phyloP scores from a whole-genome alignment of 768 basidiomycete genomes.

The Tricholoma saponaceum region DNA sequence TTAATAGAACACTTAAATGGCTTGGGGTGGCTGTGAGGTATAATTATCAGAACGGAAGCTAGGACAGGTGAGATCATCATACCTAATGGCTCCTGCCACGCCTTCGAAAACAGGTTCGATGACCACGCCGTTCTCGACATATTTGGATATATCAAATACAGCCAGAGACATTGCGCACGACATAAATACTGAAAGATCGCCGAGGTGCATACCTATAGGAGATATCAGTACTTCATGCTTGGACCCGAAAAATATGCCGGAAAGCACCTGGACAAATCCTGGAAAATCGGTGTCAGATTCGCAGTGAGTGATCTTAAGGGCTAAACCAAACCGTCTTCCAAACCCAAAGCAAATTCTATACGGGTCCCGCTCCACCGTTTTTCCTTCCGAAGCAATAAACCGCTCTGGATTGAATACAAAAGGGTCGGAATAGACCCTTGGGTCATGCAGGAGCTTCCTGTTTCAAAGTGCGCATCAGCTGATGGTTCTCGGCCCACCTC shows the following conservation, averaged over 20 bases:
- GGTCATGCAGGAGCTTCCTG: slow-evolving; percentile 53
- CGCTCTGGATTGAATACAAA: slow-evolving; percentile 57
- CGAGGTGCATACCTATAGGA: slow-evolving; percentile 44
- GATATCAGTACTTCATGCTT: neutral
- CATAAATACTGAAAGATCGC: slow-evolving; percentile 50
- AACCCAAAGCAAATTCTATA: slow-evolving; percentile 65
- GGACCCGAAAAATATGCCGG: too few species aligned
- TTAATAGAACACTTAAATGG: slow-evolving; percentile 57
- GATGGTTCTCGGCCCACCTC: slow-evolving; percentile 13
- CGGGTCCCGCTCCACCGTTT: slow-evolving; percentile 49
- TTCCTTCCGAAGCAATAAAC: slow-evolving; percentile 43
- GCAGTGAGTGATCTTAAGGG: neutral
- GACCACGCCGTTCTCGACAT: slow-evolving; percentile 37
- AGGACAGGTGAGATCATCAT: neutral
- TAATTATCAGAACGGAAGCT: neutral
- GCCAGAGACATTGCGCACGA: slow-evolving; percentile 48
- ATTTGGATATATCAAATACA: slow-evolving; percentile 48
- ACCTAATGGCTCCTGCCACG: slow-evolving; percentile 65
- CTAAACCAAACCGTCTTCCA: slow-evolving; percentile 49
- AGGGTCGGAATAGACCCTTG: slow-evolving; percentile 49
- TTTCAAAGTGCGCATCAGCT: neutral
- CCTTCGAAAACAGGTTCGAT: slow-evolving; percentile 52
- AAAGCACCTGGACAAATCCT: slow-evolving; percentile 47
- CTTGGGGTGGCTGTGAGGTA: slow-evolving; percentile 45
- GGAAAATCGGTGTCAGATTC: slow-evolving; percentile 1